Conservation (phyloP, 2,329 filamentous ascomycete species). For the Venturia oleaginea region DNA sequence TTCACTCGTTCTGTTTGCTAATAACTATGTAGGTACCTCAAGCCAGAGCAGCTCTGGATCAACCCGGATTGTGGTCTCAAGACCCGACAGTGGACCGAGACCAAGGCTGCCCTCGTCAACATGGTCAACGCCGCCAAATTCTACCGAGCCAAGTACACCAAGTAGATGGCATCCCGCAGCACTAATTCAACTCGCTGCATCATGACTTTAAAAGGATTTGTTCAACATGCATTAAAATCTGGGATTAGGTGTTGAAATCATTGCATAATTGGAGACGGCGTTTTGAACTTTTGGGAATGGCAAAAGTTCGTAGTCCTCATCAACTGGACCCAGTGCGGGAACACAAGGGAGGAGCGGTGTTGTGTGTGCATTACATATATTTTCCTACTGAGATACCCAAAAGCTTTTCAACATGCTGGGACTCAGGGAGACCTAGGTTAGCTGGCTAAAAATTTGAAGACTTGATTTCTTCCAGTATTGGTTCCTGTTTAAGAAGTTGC, state of each 20-base stretch:
- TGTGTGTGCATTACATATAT: neutral
- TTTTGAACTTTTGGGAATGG: neutral
- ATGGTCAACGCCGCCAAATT: conserved; percentile 97
- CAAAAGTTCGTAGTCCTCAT: neutral
- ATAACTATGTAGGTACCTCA: conserved; percentile 53
- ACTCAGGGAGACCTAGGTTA: neutral
- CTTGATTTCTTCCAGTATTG: neutral
- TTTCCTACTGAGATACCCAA: conserved; percentile 12
- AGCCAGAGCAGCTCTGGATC: conserved; percentile 98
- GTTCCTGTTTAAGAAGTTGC: too few species aligned
- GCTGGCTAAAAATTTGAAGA: neutral
- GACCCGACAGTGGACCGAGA: conserved; percentile 98
- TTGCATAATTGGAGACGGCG: neutral
- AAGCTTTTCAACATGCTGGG: conserved; percentile 12
- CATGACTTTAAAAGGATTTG: neutral
- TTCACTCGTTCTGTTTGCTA: neutral
- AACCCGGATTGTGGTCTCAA: conserved; percentile 99
- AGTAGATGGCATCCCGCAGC: conserved; percentile 4
- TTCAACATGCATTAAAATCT: neutral
- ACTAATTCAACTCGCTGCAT: conserved; percentile 10
- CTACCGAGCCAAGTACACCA: conserved; percentile 67
- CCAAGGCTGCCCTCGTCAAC: conserved; percentile 90
- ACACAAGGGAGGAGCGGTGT: neutral
- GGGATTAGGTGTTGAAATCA: neutral
- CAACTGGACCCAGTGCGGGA: conserved; percentile 8